Base-by-base conservation (phyloP, 257 asterid species). In the Nicotiana paniculata region DNA sequence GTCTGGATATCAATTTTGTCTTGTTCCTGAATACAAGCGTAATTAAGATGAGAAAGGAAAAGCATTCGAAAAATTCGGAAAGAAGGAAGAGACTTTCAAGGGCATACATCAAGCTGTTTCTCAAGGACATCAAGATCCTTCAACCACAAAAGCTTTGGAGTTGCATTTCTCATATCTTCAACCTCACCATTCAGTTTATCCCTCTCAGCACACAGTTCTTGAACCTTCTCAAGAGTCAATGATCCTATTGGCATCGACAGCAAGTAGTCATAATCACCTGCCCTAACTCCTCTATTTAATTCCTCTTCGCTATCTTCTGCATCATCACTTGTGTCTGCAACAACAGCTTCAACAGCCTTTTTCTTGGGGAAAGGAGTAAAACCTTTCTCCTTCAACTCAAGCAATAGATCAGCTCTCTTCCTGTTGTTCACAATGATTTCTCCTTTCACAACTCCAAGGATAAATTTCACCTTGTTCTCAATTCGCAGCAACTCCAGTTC, bases 261-360 rank as follows among this genome's bases (percentile, higher is more conserved):
- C 91, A 96, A 86, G 86, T 96, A 96, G 81, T 96, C 99, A 89
- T 94, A 94, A 86, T 96, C 99, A 85, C 94, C 81, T 4, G 95
- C 91, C 66, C 86, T 85, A 81, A 88, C 94, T 79, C 88, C 98
- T 68, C 68, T 86, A 61, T 81, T 86, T 26, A 82, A 81, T 37
- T 70, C 87, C 28, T 86, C 97, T 76, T 90, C 97, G 9, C 89
- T 81, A 84, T 94, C 99, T 81, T 93, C 97, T 1, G 89, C 66
- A 70, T 90, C 95, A 24, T 96, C 94, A 35, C 75, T 81, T 46
- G 94, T 67, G 26, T 95, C 98, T 81, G 94, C 98, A 69, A 91
- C 86, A 58, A 86, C 87, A 53, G 93, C 89, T 64, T 90, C 99
- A 46, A 81, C 84, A 28, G 81, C 72, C 81, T 51, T 85, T 81